Base-by-base conservation (phyloP, 2,329 filamentous ascomycete genomes). In the Clarireedia homoeocarpa region DNA sequence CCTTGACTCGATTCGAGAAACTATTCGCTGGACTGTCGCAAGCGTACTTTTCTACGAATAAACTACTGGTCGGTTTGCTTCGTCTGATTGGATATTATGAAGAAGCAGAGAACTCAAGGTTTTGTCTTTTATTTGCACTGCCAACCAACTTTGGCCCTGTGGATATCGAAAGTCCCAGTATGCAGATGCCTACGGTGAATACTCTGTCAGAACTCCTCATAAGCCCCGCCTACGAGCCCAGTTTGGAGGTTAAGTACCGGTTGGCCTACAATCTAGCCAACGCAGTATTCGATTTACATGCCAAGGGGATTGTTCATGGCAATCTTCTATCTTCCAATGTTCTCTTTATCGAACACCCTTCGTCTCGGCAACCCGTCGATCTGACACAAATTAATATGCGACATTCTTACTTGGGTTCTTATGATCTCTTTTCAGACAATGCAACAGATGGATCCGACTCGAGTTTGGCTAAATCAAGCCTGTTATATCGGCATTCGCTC, bases 61-160 rank as follows among this genome's bases (percentile, higher is more conserved):
- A 77, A 84, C 2, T 87, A 78, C 75, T 84, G 79, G 61, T 68
- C 67, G 76, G 88, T 60, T 65, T 85, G 9, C 80, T 83, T 15
- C 76, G 79, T 23, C 72, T 86, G 46, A 71, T 86, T 12, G 83
- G 81, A 2, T 91, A 89, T 65, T 90, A 89, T 63, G 87, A 91
- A 67, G 88, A 91, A 63, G 77, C 86, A 53, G 79, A 82, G 17
- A 75, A 81, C 53, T 84, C 88, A 0, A 79, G 88, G 9, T 81
- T 90, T 53, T 88, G 88, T 5, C 75, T 92, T 10, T 79, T 92
- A 10, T 92, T 89, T 64, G 84, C 87, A 50, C 81, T 91, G 30
- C 88, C 88, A 1, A 76, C 80, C 1, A 75, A 78, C 7, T 86
- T 88, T 70, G 78, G 81, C 60, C 74, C 82, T 9, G 75, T 83